A percentile compares a stretch with the other conserved stretches of the same genome.
phyloP scores from a whole-genome alignment of 192 early-diverging fungal species.

The Lobulomyces angularis region DNA sequence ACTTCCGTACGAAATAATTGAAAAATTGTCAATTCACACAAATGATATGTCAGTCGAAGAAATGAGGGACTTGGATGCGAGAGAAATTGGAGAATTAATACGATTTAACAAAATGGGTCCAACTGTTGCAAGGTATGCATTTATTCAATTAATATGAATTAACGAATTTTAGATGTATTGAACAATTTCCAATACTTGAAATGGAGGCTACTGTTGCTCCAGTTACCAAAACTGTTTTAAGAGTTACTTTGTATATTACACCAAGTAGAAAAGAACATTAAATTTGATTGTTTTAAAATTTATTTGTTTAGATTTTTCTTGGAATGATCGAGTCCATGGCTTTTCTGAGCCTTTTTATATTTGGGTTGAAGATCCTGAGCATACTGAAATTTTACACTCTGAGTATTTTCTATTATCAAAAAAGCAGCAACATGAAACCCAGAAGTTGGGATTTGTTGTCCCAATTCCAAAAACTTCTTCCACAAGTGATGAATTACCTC shows the following conservation, averaged over 20 bases:
- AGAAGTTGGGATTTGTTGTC: constrained; percentile 72
- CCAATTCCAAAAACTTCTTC: constrained; percentile 51
- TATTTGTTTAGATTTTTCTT: constrained; percentile 61
- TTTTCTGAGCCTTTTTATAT: constrained; percentile 87
- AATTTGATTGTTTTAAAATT: constrained; percentile 1
- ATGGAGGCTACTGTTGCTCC: constrained; percentile 76
- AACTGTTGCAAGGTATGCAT: too few species aligned
- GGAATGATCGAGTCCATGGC: constrained; percentile 91
- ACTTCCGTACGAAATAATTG: constrained; percentile 56
- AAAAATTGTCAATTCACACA: constrained; percentile 55
- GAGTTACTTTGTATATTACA: constrained; percentile 63
- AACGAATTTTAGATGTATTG: constrained; percentile 57
- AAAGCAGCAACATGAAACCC: constrained; percentile 47
- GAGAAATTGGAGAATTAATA: constrained; percentile 80
- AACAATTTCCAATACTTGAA: constrained; percentile 74
- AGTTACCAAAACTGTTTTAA: constrained; percentile 84
- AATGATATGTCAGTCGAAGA: constrained; percentile 39
- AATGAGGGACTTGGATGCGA: constrained; percentile 71
- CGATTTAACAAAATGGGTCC: constrained; percentile 66
- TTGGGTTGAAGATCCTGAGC: constrained; percentile 85
- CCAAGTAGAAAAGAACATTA: too few species aligned
- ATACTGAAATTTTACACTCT: constrained; percentile 80
- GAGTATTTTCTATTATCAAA: constrained; percentile 78
- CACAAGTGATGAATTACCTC: constrained; percentile 65
- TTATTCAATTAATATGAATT: too few species aligned